Evolutionary conservation across 2,329 filamentous ascomycete species (phyloP).

Genomic region (Microascus cirrosus): DNA sequence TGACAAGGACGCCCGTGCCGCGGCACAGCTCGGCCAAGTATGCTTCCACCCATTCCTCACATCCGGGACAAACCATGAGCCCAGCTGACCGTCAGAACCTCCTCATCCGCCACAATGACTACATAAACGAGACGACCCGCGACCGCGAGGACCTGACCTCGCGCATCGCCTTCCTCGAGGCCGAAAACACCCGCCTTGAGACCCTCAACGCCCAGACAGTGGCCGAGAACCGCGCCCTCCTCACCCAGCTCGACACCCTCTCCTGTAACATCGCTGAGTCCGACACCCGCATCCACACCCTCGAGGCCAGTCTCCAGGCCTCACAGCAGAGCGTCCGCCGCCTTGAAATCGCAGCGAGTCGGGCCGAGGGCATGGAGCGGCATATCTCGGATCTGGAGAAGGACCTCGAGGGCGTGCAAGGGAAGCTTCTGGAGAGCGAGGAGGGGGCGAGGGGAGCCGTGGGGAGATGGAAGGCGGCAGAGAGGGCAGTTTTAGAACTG

Average conservation of each 20-base stretch:
- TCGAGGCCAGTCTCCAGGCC: conserved; percentile 66
- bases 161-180: conserved; percentile 67
- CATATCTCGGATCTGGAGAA: conserved; percentile 71
- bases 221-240: conserved; percentile 69
- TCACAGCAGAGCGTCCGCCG: conserved; percentile 69
- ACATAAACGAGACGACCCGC: conserved; percentile 83
- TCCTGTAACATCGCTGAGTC: conserved; percentile 72
- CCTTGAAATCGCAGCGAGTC: conserved; percentile 60
- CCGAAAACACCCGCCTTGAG: conserved; percentile 63
- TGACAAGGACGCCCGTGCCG: conserved; percentile 78
- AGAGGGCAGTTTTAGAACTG: conserved; percentile 65
- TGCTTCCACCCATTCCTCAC: conserved; percentile 23
- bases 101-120: conserved; percentile 83
- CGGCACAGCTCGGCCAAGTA: conserved; percentile 88
- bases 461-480: conserved; percentile 75
- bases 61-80: neutral
- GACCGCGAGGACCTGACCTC: conserved; percentile 64
- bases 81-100: conserved; percentile 76
- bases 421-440: conserved; percentile 52
- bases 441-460: conserved; percentile 70
- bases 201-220: conserved; percentile 65
- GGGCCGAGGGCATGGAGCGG: conserved; percentile 68
- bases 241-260: conserved; percentile 75
- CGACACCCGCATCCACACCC: conserved; percentile 64
- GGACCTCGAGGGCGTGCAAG: conserved; percentile 66